Evolutionary conservation across 2,329 filamentous ascomycete species (phyloP).

Genomic region (Neoascochyta sp.): DNA sequence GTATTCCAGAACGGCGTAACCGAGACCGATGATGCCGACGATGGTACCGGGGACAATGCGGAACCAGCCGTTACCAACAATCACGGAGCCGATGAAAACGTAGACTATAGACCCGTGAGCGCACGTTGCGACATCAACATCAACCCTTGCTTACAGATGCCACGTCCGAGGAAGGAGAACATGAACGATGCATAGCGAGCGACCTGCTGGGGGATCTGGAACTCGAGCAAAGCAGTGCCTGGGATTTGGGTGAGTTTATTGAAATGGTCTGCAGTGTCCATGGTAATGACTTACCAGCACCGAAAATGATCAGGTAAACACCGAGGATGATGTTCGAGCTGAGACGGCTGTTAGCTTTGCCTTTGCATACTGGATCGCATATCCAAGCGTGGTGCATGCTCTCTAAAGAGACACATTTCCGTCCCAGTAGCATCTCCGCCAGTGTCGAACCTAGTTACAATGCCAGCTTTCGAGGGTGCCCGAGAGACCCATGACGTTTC

Average conservation of each 20-base stretch:
- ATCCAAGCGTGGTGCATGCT: too few relatives aligned
- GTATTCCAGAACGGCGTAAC: conserved; percentile 58
- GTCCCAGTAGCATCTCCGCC: too few relatives aligned
- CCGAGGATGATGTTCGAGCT: conserved; percentile 75
- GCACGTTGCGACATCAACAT: too few relatives aligned
- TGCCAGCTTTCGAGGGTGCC: too few relatives aligned
- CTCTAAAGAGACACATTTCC: too few relatives aligned
- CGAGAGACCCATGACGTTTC: too few relatives aligned
- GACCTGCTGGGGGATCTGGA: conserved; percentile 90
- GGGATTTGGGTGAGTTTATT: conserved; percentile 12
- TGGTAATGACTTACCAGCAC: conserved; percentile 57
- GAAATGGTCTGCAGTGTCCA: not conserved
- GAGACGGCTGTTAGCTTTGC: conserved; percentile 19
- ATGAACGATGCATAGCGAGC: conserved; percentile 95
- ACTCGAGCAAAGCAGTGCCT: conserved; percentile 70
- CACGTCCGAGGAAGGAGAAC: conserved; percentile 94
- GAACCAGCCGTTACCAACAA: conserved; percentile 65
- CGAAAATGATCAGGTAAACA: conserved; percentile 86
- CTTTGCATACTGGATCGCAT: too few relatives aligned
- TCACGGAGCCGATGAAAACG: conserved; percentile 85
- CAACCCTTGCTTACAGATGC: conserved; percentile 69
- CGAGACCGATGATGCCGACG: conserved; percentile 73
- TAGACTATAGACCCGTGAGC: conserved; percentile 82
- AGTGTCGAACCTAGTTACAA: too few relatives aligned
- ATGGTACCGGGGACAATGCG: conserved; percentile 74